Base-by-base conservation (phyloP, 768 basidiomycete genomes). In the Royoungia palumana region DNA sequence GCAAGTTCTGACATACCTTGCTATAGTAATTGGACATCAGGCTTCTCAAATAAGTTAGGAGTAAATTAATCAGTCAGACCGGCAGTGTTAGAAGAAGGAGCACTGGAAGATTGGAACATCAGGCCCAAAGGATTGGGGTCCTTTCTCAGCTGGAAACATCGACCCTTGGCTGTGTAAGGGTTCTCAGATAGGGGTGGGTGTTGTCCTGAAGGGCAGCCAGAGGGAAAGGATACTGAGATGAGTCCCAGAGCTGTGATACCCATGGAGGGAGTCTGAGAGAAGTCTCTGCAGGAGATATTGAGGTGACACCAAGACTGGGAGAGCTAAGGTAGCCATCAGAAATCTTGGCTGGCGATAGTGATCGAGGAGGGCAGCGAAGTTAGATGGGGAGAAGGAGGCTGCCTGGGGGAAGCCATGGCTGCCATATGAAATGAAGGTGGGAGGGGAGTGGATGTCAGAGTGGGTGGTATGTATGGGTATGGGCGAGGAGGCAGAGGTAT, bases 51-150 rank as follows among this genome's bases (percentile, higher is more conserved):
- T 86, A n/a, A n/a, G n/a, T n/a, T n/a, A n/a, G n/a, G n/a, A n/a
- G n/a, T n/a, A n/a, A n/a, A n/a, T n/a, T n/a, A n/a, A n/a, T n/a
- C n/a, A 35, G 79, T 67, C 60, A 81, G 69, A 22, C 71, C 67
- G 44, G 79, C 74, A 22, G 71, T 67, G 48, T 73, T 74, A 3
- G 73, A 68, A 43, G 83, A 74, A 17, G 87, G 87, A 1, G 87
- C 87, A 53, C 85, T 87, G 10, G 85, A 77, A 11, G 86, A 83
- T 45, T 80, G 80, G 71, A 89, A 87, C 46, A 83, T 68, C 32
- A 79, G 76, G 16, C 72, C 70, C 25, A 81, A 69, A n/a, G 80
- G 64, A 41, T 67, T 65, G 46, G 62, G 38, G 51, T 71, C 61
- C 61, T 58, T 78, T 70, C 57, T 76, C 68, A 58, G 75, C 8